phyloP scores from a whole-genome alignment of 129 eudicot genomes.

The Centella asiatica region DNA sequence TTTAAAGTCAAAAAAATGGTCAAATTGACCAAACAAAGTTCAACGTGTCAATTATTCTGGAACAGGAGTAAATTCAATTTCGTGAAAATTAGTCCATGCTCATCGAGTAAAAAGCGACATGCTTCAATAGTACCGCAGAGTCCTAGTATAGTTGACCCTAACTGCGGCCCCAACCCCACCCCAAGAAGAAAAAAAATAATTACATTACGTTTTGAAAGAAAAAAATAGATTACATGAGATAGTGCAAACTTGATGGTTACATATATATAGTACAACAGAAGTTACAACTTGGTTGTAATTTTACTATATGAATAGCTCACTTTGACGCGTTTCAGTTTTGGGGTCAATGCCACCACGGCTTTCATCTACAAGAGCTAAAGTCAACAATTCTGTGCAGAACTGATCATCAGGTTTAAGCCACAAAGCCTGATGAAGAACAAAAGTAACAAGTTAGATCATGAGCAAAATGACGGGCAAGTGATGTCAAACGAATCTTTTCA shows the following conservation, averaged over 20 bases:
- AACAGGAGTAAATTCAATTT: too few species aligned
- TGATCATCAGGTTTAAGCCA: slow-evolving; percentile 88
- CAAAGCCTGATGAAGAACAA: slow-evolving; percentile 44
- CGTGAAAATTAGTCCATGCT: too few species aligned
- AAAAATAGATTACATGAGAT: too few species aligned
- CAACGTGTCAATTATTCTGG: too few species aligned
- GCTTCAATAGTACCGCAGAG: too few species aligned
- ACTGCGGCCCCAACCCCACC: not conserved
- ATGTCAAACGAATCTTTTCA: not conserved
- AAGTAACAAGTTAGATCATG: not conserved
- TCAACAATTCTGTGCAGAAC: slow-evolving; percentile 90
- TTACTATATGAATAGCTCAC: slow-evolving; percentile 17
- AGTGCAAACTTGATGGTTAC: too few species aligned
- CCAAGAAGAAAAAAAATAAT: not conserved
- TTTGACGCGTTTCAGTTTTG: slow-evolving; percentile 17
- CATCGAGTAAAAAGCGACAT: too few species aligned
- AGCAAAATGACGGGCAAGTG: not conserved
- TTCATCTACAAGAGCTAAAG: slow-evolving; percentile 75
- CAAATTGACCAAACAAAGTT: too few species aligned
- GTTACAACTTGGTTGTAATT: not conserved
- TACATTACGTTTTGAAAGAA: not conserved
- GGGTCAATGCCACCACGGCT: slow-evolving; percentile 41
- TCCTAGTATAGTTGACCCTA: too few species aligned
- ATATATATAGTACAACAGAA: slow-evolving; percentile 4
- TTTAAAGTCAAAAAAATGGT: too few species aligned